Percentiles rank a stretch among this genome's conserved stretches.
Conservation (phyloP, 1,139 yeast species). For the Sugiyamaella sp. region DNA sequence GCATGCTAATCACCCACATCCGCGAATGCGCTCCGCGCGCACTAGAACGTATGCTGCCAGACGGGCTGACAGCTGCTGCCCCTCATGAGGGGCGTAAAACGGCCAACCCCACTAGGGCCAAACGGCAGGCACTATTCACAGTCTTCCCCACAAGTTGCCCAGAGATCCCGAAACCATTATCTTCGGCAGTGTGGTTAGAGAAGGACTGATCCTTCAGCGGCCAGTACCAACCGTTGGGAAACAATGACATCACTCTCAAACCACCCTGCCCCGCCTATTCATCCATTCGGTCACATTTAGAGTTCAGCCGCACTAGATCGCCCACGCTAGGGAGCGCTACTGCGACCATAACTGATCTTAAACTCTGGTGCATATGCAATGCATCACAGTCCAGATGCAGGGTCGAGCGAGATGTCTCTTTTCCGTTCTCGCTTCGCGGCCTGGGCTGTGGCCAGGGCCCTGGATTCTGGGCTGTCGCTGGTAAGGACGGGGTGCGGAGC, state of each 20-base stretch:
- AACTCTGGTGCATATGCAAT: slow-evolving; percentile 13
- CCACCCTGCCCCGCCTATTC: neutral
- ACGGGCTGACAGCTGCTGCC: slow-evolving; percentile 4
- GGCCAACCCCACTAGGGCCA: no score
- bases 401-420: no score
- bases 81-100: neutral
- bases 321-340: slow-evolving; percentile 3
- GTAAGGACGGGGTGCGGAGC: no score
- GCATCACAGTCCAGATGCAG: slow-evolving; percentile 10
- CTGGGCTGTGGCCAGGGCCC: no score
- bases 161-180: neutral
- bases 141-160: no score
- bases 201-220: neutral
- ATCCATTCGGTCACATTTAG: neutral
- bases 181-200: no score
- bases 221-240: neutral
- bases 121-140: no score
- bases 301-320: slow-evolving; percentile 8
- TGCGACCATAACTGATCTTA: neutral
- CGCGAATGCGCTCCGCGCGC: neutral
- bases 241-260: neutral
- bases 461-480: no score
- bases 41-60: neutral
- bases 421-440: no score
- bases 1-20: neutral